Evolutionary conservation across 441 rosid species (phyloP).

Genomic region (Theobroma grandiflorum): DNA sequence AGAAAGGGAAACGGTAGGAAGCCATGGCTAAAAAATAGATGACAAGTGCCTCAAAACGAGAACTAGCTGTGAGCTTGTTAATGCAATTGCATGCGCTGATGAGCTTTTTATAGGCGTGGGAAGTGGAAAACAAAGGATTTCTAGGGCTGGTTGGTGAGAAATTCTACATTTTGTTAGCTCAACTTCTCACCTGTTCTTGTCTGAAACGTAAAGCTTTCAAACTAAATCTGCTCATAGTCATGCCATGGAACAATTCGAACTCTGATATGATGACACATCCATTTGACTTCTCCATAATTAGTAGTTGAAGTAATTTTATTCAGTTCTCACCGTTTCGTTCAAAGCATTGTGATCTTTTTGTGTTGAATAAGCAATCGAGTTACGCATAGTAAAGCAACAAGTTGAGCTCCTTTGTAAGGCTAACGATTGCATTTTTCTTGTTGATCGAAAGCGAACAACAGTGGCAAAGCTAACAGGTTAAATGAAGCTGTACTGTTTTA

Average conservation of each 20-base stretch:
- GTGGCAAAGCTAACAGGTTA: neutral
- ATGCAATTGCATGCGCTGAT: neutral
- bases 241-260: neutral
- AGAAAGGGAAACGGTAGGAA: constrained; percentile 13
- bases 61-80: neutral
- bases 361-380: neutral
- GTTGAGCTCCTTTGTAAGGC: neutral
- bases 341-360: neutral
- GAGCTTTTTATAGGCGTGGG: constrained; percentile 30
- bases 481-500: neutral
- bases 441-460: neutral
- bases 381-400: neutral
- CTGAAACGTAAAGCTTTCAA: neutral
- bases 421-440: neutral
- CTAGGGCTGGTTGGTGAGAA: constrained; percentile 17
- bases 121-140: neutral
- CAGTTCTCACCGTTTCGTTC: neutral
- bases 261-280: neutral
- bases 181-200: constrained; percentile 30
- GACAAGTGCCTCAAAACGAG: neutral
- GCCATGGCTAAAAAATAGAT: constrained; percentile 25
- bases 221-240: neutral
- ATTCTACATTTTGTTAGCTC: constrained; percentile 30
- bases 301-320: neutral
- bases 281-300: neutral